Percentiles rank a stretch among this genome's conserved stretches.
Conservation (phyloP, 106 monocot genomes). For the Dioscorea alata region DNA sequence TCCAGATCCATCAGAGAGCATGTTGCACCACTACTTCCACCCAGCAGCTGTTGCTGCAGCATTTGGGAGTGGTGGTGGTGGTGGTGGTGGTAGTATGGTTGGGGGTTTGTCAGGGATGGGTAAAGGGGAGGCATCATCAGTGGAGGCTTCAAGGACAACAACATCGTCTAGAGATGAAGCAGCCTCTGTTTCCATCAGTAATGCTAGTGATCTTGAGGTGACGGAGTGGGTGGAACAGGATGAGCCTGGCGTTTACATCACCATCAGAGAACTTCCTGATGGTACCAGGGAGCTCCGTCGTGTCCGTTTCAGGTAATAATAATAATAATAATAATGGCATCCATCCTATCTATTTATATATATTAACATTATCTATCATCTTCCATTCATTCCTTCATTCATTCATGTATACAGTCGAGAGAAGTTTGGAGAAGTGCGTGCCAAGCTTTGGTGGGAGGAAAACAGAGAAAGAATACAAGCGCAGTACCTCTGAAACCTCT, state of each 20-base stretch:
- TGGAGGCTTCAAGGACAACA: conserved; percentile 64
- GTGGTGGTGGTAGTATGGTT: not conserved
- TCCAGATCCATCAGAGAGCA: conserved; percentile 70
- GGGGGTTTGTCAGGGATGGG: not conserved
- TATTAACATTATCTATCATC: not conserved
- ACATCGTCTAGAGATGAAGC: conserved; percentile 71
- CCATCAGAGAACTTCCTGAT: conserved; percentile 69
- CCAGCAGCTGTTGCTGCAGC: conserved; percentile 5
- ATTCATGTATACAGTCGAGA: conserved; percentile 53
- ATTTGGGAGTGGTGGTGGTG: not conserved
- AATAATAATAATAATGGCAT: no score
- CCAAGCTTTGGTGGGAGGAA: conserved; percentile 96
- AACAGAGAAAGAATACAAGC: conserved; percentile 87
- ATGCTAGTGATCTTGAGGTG: conserved; percentile 64
- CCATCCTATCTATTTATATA: no score
- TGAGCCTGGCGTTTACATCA: conserved; percentile 88
- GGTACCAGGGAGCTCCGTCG: conserved; percentile 85
- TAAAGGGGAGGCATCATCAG: conserved; percentile 24
- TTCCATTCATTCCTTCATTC: not conserved
- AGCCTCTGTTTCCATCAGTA: conserved; percentile 65
- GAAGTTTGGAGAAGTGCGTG: conserved; percentile 78
- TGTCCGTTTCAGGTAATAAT: conserved; percentile 83
- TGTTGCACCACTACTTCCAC: conserved; percentile 42
- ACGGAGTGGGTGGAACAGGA: conserved; percentile 98
- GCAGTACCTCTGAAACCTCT: conserved; percentile 52